These are phyloP conservation scores for Aspergillus sclerotialis DNA, from an alignment of 2,329 filamentous ascomycete genomes.

Conservation along the genomic window DNA sequence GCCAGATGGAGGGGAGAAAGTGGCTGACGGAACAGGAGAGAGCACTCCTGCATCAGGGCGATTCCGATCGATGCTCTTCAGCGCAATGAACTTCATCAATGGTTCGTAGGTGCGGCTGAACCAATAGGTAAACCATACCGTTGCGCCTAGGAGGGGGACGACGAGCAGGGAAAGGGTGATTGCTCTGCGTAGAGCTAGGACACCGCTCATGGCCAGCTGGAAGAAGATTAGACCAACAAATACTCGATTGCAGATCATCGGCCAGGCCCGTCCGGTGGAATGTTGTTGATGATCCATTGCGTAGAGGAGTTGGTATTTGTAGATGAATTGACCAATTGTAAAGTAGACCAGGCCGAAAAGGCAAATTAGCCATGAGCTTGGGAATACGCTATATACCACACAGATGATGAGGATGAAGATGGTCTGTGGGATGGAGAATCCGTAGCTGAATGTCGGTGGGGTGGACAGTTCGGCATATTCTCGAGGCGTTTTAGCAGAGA, in stretches of 20 bases:
- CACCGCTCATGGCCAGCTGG: slow-evolving; percentile 82
- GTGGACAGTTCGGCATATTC: slow-evolving; percentile 77
- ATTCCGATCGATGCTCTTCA: slow-evolving; percentile 70
- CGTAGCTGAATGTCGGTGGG: slow-evolving; percentile 87
- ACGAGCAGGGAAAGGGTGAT: slow-evolving; percentile 67
- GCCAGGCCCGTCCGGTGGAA: slow-evolving; percentile 80
- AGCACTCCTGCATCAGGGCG: slow-evolving; percentile 40
- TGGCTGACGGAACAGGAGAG: slow-evolving; percentile 30
- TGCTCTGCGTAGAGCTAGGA: slow-evolving; percentile 67
- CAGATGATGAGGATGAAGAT: slow-evolving; percentile 93
- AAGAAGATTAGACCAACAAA: slow-evolving; percentile 82
- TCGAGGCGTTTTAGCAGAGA: slow-evolving; percentile 78
- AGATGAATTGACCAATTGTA: slow-evolving; percentile 38
- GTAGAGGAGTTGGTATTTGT: slow-evolving; percentile 81
- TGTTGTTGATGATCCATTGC: slow-evolving; percentile 83
- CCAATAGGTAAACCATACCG: slow-evolving; percentile 83
- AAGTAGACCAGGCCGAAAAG: slow-evolving; percentile 66
- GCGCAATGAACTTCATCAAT: slow-evolving; percentile 83
- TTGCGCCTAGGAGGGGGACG: slow-evolving; percentile 68
- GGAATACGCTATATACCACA: slow-evolving; percentile 84
- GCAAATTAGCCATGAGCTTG: slow-evolving; percentile 71
- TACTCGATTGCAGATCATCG: slow-evolving; percentile 90
- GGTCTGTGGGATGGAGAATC: slow-evolving; percentile 89
- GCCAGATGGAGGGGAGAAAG: slow-evolving; percentile 34
- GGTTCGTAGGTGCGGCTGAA: slow-evolving; percentile 78